phyloP scores from a whole-genome alignment of 78 protist genomes.

The Pigoraptor vietnamica region DNA sequence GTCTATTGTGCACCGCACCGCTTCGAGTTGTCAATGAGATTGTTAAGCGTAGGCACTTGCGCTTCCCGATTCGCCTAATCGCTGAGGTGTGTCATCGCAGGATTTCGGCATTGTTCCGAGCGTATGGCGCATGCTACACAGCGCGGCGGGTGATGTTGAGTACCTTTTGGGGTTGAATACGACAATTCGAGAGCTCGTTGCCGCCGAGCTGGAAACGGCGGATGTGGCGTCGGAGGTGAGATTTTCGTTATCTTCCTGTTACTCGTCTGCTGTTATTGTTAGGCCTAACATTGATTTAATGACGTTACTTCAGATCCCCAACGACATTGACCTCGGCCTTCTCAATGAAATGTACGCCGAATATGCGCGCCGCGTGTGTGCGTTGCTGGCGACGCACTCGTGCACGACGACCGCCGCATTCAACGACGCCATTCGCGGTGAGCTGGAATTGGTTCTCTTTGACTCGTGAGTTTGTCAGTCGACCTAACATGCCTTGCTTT shows the following conservation, averaged over 20 bases:
- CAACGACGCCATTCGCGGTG: background rate
- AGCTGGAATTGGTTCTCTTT: too few relatives aligned
- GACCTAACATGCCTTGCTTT: background rate
- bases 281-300: too few relatives aligned
- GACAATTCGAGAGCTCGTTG: background rate
- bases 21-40: background rate
- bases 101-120: background rate
- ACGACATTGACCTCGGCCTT: background rate
- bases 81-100: background rate
- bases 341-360: background rate
- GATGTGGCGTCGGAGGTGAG: background rate
- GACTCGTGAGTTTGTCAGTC: too few relatives aligned
- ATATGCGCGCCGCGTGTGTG: background rate
- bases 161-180: background rate
- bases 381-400: background rate
- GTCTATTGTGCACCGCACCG: too few relatives aligned
- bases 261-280: background rate
- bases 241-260: background rate
- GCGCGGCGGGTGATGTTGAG: background rate
- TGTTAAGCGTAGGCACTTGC: background rate
- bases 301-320: background rate
- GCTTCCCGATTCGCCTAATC: background rate
- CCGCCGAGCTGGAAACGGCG: background rate
- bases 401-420: background rate
- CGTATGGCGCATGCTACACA: background rate